Evolutionary conservation across 73 alveolate genomes (phyloP).

Genomic region (Paramecium octaurelia): DNA sequence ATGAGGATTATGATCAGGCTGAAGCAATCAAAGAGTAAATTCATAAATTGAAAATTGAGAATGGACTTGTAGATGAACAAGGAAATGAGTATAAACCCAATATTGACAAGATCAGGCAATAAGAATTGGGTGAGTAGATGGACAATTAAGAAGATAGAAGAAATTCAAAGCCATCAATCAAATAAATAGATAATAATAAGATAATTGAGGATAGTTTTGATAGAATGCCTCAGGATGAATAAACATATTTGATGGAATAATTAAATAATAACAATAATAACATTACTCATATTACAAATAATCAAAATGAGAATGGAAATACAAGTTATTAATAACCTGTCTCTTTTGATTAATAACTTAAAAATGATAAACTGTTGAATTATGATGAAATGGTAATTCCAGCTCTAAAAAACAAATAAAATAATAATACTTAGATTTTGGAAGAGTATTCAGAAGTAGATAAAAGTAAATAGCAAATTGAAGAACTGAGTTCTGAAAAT

Average conservation of each 20-base stretch:
- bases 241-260: neutral
- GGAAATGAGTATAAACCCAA: neutral
- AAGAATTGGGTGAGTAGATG: neutral
- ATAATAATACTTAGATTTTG: neutral
- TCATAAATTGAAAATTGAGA: neutral
- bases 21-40: neutral
- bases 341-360: neutral
- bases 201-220: neutral
- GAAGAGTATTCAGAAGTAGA: slow-evolving; percentile 17
- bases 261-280: neutral
- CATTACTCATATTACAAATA: neutral
- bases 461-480: neutral
- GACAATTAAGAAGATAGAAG: neutral
- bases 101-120: neutral
- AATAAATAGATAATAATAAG: neutral
- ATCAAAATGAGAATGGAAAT: neutral
- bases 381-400: slow-evolving; percentile 49
- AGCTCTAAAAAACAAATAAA: neutral
- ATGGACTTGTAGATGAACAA: neutral
- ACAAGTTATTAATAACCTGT: neutral
- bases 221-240: neutral
- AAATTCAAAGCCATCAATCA: neutral
- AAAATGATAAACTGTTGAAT: neutral
- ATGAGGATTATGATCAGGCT: slow-evolving; percentile 65
- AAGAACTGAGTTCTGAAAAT: slow-evolving; percentile 23